These are phyloP conservation scores for Colletotrichum tropicale DNA, from an alignment of 2,329 filamentous ascomycete genomes.

Conservation along the genomic window DNA sequence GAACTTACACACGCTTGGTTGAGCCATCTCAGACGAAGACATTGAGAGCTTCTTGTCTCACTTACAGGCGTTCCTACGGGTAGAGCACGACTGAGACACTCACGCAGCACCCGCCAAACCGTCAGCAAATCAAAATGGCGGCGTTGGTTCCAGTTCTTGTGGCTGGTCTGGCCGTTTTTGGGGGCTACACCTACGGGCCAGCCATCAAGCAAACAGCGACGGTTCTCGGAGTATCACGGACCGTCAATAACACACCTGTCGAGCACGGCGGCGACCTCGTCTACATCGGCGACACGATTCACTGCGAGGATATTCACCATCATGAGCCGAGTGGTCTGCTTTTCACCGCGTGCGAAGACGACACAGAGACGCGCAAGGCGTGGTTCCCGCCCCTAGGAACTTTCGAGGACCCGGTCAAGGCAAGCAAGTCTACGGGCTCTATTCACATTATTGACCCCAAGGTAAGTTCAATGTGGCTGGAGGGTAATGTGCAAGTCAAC, in stretches of 20 bases:
- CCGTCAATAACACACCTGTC: slow-evolving; percentile 23
- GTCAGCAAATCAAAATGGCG: not conserved
- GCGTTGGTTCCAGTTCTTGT: slow-evolving; percentile 1
- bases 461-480: slow-evolving; percentile 34
- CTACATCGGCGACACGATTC: slow-evolving; percentile 53
- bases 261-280: slow-evolving; percentile 34
- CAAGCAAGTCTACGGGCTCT: slow-evolving; percentile 40
- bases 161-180: slow-evolving; percentile 4
- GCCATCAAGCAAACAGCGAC: not conserved
- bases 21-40: not conserved
- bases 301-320: slow-evolving; percentile 67
- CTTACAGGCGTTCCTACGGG: not conserved
- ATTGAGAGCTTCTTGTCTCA: not conserved
- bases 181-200: slow-evolving; percentile 1
- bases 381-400: slow-evolving; percentile 58
- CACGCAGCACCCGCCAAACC: not conserved
- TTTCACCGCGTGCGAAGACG: slow-evolving; percentile 61
- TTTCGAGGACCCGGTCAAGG: slow-evolving; percentile 43
- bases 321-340: slow-evolving; percentile 51
- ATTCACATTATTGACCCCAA: slow-evolving; percentile 59
- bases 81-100: not conserved
- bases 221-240: slow-evolving; percentile 31
- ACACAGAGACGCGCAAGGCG: slow-evolving; percentile 40
- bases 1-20: not conserved
- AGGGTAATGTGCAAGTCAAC: not conserved